Percentiles rank a stretch among this genome's conserved stretches.
Evolutionary conservation across 108 stramenopile species (phyloP).

Genomic region (Seminavis robusta): DNA sequence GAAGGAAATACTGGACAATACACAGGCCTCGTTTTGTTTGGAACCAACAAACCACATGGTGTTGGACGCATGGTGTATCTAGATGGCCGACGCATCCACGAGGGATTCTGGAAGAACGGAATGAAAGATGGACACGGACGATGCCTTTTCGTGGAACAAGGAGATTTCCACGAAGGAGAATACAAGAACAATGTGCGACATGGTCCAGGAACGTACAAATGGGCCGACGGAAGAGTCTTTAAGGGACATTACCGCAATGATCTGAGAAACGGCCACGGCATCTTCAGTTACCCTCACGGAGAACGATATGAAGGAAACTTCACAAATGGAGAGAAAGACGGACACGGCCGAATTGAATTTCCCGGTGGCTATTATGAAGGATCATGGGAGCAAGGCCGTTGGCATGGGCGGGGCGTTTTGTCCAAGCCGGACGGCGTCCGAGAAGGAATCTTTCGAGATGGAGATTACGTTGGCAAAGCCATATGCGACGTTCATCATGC

Average conservation of each 20-base stretch:
- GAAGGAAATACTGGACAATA: conserved; percentile 25
- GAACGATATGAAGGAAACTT: conserved; percentile 27
- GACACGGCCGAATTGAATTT: conserved; percentile 8
- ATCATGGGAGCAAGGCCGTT: conserved; percentile 17
- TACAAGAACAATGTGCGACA: conserved; percentile 23
- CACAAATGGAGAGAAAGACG: conserved; percentile 1
- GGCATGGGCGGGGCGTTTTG: conserved; percentile 16
- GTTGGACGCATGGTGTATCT: conserved; percentile 34
- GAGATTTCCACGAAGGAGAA: conserved; percentile 27
- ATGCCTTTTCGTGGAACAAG: conserved; percentile 15
- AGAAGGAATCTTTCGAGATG: neutral
- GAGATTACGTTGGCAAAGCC: conserved; percentile 1
- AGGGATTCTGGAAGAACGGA: conserved; percentile 42
- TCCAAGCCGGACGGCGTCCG: conserved; percentile 1
- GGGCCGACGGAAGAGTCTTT: conserved; percentile 33
- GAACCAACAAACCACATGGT: conserved; percentile 25
- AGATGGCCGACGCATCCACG: conserved; percentile 33
- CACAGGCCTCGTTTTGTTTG: conserved; percentile 20
- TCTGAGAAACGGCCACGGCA: conserved; percentile 26
- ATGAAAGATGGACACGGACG: conserved; percentile 27
- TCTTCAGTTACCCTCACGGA: conserved; percentile 32
- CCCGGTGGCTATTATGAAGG: conserved; percentile 13
- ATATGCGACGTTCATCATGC: neutral
- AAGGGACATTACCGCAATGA: conserved; percentile 23
- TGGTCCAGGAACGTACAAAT: conserved; percentile 24